Evolutionary conservation across 305 asterid species (phyloP).

Genomic region (Fraxinus floribunda): DNA sequence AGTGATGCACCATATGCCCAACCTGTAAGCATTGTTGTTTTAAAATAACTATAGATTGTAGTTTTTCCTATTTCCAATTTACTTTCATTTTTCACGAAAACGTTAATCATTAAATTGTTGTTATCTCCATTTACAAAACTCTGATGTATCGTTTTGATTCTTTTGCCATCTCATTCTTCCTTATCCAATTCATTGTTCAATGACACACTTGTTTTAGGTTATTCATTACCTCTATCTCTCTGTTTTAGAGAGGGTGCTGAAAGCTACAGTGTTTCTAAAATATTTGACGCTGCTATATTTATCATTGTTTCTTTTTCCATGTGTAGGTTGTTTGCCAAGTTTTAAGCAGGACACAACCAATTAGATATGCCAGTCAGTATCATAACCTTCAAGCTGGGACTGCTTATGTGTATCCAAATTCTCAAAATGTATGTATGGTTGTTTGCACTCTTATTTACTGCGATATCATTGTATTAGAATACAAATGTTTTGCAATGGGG

Average conservation of each 20-base stretch:
- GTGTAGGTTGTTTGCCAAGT: constrained; percentile 35
- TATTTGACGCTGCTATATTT: not conserved
- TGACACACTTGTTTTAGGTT: not conserved
- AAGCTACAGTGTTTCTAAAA: not conserved
- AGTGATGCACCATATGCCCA: constrained; percentile 47
- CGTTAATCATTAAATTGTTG: not conserved
- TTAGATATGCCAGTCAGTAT: constrained; percentile 40
- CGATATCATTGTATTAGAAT: not conserved
- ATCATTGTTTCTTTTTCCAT: not conserved
- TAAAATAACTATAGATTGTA: not conserved
- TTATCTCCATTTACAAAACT: not conserved
- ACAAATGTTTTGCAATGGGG: not conserved
- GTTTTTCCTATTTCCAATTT: constrained; percentile 5
- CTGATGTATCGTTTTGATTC: not conserved
- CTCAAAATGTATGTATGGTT: constrained; percentile 35
- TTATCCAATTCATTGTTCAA: not conserved
- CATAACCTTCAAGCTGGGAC: constrained; percentile 36
- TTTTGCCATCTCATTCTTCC: not conserved
- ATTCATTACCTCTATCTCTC: not conserved
- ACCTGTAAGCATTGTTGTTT: constrained; percentile 46
- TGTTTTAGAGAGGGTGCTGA: not conserved
- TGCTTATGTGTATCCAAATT: constrained; percentile 39
- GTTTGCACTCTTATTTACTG: not conserved
- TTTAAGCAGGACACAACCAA: constrained; percentile 35
- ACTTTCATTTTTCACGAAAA: not conserved